These are phyloP conservation scores for Hanseniaspora vineae DNA, from an alignment of 805 yeast genomes.

Conservation along the genomic window DNA sequence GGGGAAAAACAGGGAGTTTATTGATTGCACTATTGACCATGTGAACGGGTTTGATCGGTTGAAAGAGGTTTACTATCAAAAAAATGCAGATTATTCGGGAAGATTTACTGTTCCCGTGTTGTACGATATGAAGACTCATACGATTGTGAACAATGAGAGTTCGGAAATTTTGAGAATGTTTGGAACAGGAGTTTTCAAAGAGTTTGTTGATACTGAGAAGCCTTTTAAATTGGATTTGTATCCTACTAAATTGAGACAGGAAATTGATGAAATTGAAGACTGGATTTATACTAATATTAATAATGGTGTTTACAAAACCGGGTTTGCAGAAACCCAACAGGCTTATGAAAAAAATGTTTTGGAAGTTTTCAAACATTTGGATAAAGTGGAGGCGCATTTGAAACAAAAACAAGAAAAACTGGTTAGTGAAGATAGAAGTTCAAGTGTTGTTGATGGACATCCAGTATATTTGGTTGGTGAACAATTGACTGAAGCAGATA, in stretches of 20 bases:
- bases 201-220: not conserved
- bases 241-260: slow-evolving; percentile 38
- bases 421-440: slow-evolving; percentile 12
- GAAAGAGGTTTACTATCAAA: slow-evolving; percentile 61
- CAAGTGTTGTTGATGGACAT: no score
- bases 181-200: slow-evolving; percentile 31
- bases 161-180: slow-evolving; percentile 78
- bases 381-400: slow-evolving; percentile 54
- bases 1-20: slow-evolving; percentile 12
- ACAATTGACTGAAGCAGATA: slow-evolving; percentile 77
- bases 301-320: slow-evolving; percentile 88
- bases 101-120: slow-evolving; percentile 87
- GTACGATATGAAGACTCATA: slow-evolving; percentile 74
- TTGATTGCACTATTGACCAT: slow-evolving; percentile 41
- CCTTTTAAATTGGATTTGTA: slow-evolving; percentile 31
- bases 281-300: slow-evolving; percentile 81
- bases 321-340: slow-evolving; percentile 76
- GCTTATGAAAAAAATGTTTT: slow-evolving; percentile 60
- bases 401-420: slow-evolving; percentile 27
- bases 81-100: slow-evolving; percentile 63
- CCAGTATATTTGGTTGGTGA: slow-evolving; percentile 43
- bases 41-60: slow-evolving; percentile 46
- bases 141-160: slow-evolving; percentile 87
- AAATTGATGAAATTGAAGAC: slow-evolving; percentile 65
- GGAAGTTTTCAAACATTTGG: slow-evolving; percentile 52